Evolutionary conservation across 371 early-diverging fungal species (phyloP), one percentile per base, ranked within the genome.

Genomic region (Mortierella sp.): DNA sequence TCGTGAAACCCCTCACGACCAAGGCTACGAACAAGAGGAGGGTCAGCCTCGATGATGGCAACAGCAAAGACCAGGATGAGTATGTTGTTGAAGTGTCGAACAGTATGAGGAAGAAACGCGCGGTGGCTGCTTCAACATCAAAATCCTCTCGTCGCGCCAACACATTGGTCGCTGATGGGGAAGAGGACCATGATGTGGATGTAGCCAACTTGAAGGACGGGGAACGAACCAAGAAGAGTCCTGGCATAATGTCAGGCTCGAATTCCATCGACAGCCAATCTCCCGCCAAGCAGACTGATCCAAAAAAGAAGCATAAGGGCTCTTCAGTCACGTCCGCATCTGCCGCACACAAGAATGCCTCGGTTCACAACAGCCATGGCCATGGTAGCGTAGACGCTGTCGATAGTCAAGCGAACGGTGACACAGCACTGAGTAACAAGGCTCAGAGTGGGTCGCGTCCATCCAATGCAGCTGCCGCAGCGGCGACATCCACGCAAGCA

Each of bases 61-160:
- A 24, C 8, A 24, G n/a, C 1, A 58, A 48, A 31, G 59, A 66
- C n/a, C 53, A 53, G 9, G 50, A 44, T 8, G 21, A 41, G 21
- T 43, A 32, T 50, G 44, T 43, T 14, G 50, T 42, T 32, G 60
- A 48, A 12, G 34, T 50, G 15, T 60, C 61, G 12, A 56, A 60
- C 4, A 60, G 46, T 43, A 49, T 55, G 50, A 54, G 61, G 27
- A 68, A 55, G 56, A 68, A 56, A 37, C 68, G 68, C 61, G 60
- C 56, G 14, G 37, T 60, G 12, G 50, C 44, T n/a, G n/a, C n/a
- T n/a, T n/a, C n/a, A n/a, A n/a, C n/a, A n/a, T n/a, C n/a, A n/a
- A n/a, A n/a, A 30, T 17, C 57, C 15, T 17, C 52, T 17, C 44
- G 39, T 34, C 21, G 37, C 37, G 4, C 37, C 14, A 7, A 34